Percentiles rank a stretch among this genome's conserved stretches.
phyloP scores from a whole-genome alignment of 805 yeast genomes.

The Candida lessepsii region DNA sequence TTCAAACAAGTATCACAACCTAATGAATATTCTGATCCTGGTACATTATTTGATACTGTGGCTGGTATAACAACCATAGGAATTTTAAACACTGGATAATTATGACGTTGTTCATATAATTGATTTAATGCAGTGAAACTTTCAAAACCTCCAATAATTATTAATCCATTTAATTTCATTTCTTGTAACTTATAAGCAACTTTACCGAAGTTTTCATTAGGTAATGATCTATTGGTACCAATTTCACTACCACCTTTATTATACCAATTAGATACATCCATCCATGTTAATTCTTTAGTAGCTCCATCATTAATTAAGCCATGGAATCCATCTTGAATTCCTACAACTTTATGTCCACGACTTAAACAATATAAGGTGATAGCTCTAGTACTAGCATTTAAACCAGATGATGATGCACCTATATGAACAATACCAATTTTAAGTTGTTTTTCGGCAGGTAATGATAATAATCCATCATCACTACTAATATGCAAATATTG shows the following conservation, averaged over 20 bases:
- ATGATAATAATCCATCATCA: slow-evolving; percentile 34
- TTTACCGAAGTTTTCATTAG: slow-evolving; percentile 65
- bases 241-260: slow-evolving; percentile 76
- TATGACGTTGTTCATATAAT: slow-evolving; percentile 56
- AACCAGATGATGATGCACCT: slow-evolving; percentile 80
- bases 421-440: slow-evolving; percentile 71
- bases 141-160: slow-evolving; percentile 81
- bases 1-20: slow-evolving; percentile 78
- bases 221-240: slow-evolving; percentile 75
- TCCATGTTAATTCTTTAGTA: slow-evolving; percentile 60
- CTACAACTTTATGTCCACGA: slow-evolving; percentile 69
- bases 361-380: slow-evolving; percentile 74
- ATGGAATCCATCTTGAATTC: slow-evolving; percentile 70
- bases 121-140: slow-evolving; percentile 71
- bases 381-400: slow-evolving; percentile 76
- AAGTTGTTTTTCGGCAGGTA: slow-evolving; percentile 53
- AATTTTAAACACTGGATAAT: slow-evolving; percentile 69
- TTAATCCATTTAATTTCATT: slow-evolving; percentile 65
- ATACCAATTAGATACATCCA: slow-evolving; percentile 72
- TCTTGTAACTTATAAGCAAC: slow-evolving; percentile 73
- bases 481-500: slow-evolving; percentile 58
- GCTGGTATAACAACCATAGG: slow-evolving; percentile 81
- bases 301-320: slow-evolving; percentile 62
- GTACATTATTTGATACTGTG: slow-evolving; percentile 76
- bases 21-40: slow-evolving; percentile 76